These are phyloP conservation scores for Saccharomyces cerevisiae DNA, from an alignment of 805 yeast genomes.

Conservation along the genomic window DNA sequence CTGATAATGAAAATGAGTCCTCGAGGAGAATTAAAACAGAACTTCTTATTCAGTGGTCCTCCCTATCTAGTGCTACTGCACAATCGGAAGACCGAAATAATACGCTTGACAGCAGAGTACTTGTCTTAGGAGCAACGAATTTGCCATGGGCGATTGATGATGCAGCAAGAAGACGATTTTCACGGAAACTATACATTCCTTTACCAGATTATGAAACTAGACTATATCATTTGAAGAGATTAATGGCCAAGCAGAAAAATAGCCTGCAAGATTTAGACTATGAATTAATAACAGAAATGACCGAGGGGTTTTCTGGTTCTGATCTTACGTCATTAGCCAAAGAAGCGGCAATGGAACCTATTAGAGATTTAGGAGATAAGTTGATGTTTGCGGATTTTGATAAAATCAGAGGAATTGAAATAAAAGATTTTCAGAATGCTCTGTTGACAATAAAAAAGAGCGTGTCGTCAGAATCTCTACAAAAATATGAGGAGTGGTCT, in stretches of 20 bases:
- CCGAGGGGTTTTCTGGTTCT: slow-evolving; percentile 87
- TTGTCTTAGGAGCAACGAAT: slow-evolving; percentile 91
- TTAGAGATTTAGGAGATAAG: slow-evolving; percentile 82
- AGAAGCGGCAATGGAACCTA: slow-evolving; percentile 97
- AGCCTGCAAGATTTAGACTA: slow-evolving; percentile 59
- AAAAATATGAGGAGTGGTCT: slow-evolving; percentile 85
- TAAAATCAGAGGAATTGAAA: slow-evolving; percentile 65
- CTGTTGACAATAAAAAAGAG: slow-evolving; percentile 78
- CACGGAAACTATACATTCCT: slow-evolving; percentile 88
- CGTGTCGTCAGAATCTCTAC: slow-evolving; percentile 74
- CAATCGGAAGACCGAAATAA: slow-evolving; percentile 33
- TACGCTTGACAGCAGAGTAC: slow-evolving; percentile 52
- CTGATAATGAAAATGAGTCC: slow-evolving; percentile 76
- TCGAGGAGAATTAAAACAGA: slow-evolving; percentile 89
- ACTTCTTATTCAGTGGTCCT: slow-evolving; percentile 92
- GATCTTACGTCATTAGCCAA: slow-evolving; percentile 93
- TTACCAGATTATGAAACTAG: slow-evolving; percentile 85
- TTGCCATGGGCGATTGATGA: slow-evolving; percentile 97
- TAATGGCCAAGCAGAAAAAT: slow-evolving; percentile 61
- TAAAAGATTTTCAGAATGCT: slow-evolving; percentile 70
- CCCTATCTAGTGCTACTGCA: slow-evolving; percentile 80
- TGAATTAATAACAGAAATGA: slow-evolving; percentile 50
- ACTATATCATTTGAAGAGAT: slow-evolving; percentile 57
- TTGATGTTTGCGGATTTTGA: slow-evolving; percentile 62
- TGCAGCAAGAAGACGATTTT: slow-evolving; percentile 92